These are phyloP conservation scores for Vairimorpha ceranae DNA, from an alignment of 371 early-diverging fungal genomes.

Conservation along the genomic window DNA sequence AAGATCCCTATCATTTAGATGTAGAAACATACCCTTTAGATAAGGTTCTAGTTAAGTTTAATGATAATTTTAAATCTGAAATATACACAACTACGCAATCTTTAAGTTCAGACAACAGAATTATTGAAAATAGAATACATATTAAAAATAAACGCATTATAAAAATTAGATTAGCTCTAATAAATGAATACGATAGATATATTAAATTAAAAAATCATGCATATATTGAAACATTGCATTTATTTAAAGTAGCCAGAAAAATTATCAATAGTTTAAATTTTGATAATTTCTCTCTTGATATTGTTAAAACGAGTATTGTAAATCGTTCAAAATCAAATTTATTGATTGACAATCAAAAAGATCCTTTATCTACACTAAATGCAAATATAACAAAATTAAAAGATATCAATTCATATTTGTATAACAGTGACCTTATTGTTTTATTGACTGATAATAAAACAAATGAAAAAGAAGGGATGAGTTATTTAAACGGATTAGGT, in stretches of 20 bases:
- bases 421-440: conserved; percentile 10
- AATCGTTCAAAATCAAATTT: not conserved
- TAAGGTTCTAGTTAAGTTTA: not conserved
- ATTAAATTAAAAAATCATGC: not conserved
- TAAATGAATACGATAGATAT: conserved; percentile 7
- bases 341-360: not conserved
- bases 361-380: not conserved
- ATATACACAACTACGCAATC: not conserved
- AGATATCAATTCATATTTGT: not conserved
- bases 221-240: not conserved
- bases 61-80: not conserved
- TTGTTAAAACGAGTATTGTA: not conserved
- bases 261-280: not conserved
- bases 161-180: not conserved
- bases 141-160: not conserved
- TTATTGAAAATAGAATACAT: not conserved
- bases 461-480: conserved; percentile 15
- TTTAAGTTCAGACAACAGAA: not conserved
- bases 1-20: not conserved
- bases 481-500: conserved; percentile 11
- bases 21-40: not conserved
- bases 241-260: not conserved
- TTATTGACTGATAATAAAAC: conserved; percentile 5
- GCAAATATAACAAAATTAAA: not conserved
- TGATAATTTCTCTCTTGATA: not conserved